Evolutionary conservation across 495 filamentous ascomycete species (phyloP), one percentile per base, ranked within the genome.

Genomic region (Xylaria nigripes): DNA sequence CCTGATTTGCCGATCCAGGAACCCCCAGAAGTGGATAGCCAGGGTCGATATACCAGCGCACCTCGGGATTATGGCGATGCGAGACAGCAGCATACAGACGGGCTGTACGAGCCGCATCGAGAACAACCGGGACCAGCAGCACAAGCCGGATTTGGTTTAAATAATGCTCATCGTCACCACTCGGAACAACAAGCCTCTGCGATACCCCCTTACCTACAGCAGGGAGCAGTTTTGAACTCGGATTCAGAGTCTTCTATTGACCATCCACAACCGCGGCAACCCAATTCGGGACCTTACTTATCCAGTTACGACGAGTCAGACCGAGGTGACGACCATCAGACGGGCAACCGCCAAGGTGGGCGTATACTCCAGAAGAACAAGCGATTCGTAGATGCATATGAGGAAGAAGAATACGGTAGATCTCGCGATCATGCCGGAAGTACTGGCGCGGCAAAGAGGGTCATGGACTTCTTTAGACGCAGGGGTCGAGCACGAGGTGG

Each of bases 401-500:
- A 96, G 60, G 81, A 83, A 47, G 83, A 85, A 52, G 76, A 81
- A 46, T 79, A 83, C 51, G 71, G 72, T 34, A 69, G 83, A 7
- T 79, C 84, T 13, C 70, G 68, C 43, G 74, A 79, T 50, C 83
- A 90, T 66, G 84, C 81, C 3, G 93, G 92, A 27, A 93, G 86
- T 62, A 87, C 81, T 51, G 88, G 89, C 30, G 86, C 89, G 15
- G 89, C 91, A 16, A 83, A 88, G 59, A 85, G 87, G 61, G 93
- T 98, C 45, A 98, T 98, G 93, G 93, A 96, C 70, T 93, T 96
- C 69, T 98, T 98, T 74, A 80, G 93, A 62, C 75, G 91, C 65
- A 79, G 90, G 56, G 89, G 89, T 29, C 90, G 83, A 68, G 89
- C 86, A 45, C 71, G 85, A 54, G 81, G 75, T 52, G 84, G 81